Evolutionary conservation across 495 filamentous ascomycete genomes (phyloP).

Genomic region (Daldinia decipiens): DNA sequence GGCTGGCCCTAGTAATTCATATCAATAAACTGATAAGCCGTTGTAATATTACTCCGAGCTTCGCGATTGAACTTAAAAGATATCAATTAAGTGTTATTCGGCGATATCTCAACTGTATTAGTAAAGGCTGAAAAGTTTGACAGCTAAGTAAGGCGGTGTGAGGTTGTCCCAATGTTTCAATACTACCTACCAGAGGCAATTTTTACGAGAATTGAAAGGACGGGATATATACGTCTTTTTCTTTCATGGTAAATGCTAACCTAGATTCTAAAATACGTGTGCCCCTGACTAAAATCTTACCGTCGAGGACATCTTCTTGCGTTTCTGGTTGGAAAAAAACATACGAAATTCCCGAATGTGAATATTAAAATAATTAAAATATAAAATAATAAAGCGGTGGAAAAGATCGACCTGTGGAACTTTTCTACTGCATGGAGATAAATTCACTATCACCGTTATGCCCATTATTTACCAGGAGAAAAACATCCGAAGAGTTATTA

Average conservation of each 20-base stretch:
- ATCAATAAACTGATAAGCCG: not conserved
- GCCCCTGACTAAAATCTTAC: conserved; percentile 2
- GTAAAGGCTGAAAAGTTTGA: not conserved
- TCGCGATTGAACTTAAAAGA: not conserved
- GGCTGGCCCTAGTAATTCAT: not conserved
- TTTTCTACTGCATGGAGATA: not conserved
- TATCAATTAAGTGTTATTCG: not conserved
- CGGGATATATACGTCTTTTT: not conserved
- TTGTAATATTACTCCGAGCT: not conserved
- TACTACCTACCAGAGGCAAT: too few species aligned
- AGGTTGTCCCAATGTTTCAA: not conserved
- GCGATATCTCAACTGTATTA: not conserved
- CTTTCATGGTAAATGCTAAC: not conserved
- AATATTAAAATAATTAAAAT: not conserved
- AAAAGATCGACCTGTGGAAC: not conserved
- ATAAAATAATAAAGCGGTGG: not conserved
- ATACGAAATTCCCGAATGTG: not conserved
- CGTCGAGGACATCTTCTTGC: not conserved
- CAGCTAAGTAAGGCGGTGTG: not conserved
- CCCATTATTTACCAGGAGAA: not conserved
- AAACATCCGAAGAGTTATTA: not conserved
- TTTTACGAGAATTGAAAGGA: not conserved
- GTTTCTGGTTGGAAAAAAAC: not conserved
- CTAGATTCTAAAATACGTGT: not conserved
- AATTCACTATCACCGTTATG: not conserved